phyloP scores from a whole-genome alignment of 805 yeast genomes.

The Hanseniaspora nectarophila region DNA sequence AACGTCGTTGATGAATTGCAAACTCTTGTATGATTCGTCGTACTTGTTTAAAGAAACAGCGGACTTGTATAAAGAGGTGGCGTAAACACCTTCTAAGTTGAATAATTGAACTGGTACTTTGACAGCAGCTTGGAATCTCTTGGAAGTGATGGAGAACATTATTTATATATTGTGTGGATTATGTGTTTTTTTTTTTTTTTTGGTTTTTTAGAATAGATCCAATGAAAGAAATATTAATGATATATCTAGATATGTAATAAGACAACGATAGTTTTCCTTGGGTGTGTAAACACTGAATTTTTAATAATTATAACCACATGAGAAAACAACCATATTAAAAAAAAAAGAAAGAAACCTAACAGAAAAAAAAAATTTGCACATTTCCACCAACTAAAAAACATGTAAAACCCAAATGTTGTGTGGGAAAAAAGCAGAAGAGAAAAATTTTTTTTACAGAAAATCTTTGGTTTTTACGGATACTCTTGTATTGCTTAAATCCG shows the following conservation, averaged over 20 bases:
- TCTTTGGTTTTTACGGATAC: too few species aligned
- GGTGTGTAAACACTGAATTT: not conserved
- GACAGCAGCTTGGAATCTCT: conserved; percentile 59
- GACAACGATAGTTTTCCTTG: conserved; percentile 2
- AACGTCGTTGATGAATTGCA: conserved; percentile 40
- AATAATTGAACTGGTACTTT: conserved; percentile 87
- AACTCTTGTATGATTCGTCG: conserved; percentile 56
- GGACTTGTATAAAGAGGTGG: conserved; percentile 86
- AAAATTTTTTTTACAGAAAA: too few species aligned
- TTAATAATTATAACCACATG: not conserved
- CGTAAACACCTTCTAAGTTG: conserved; percentile 95
- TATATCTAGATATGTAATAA: not conserved
- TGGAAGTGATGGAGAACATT: conserved; percentile 54
- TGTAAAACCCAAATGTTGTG: too few species aligned
- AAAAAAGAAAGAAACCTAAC: not conserved
- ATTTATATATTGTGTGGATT: not conserved
- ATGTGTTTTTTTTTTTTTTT: not conserved
- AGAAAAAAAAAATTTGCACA: too few species aligned
- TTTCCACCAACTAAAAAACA: too few species aligned
- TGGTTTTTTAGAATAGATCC: not conserved
- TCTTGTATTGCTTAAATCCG: too few species aligned
- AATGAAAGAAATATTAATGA: conserved; percentile 1
- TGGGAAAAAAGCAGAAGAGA: too few species aligned
- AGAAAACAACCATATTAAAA: not conserved
- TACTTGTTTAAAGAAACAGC: conserved; percentile 70